Conservation (phyloP, 139 green algal genomes). For the Chlamydomonas schloesseri region DNA sequence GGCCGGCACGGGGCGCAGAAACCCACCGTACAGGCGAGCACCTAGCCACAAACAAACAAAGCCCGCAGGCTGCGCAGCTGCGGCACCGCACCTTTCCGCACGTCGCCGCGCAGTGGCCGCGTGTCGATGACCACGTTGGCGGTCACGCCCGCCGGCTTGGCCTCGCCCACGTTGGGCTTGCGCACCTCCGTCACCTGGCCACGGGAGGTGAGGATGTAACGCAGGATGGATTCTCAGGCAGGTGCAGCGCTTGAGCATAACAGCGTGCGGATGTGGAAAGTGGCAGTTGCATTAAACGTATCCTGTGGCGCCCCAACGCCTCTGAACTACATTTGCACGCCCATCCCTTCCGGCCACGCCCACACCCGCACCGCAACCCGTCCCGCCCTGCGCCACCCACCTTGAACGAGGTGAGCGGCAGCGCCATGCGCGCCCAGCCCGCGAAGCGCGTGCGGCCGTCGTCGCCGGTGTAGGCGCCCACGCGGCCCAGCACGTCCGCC, state of each 20-base stretch:
- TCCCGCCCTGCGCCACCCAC: neutral
- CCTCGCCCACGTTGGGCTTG: slow-evolving; percentile 89
- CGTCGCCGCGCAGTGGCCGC: slow-evolving; percentile 64
- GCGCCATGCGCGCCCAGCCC: slow-evolving; percentile 97
- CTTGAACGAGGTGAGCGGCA: slow-evolving; percentile 76
- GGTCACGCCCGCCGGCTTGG: slow-evolving; percentile 85
- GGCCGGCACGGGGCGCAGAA: no score
- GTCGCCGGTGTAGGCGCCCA: slow-evolving; percentile 73
- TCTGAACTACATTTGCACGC: no score
- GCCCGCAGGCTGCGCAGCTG: no score
- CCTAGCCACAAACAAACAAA: no score
- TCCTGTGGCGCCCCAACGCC: no score
- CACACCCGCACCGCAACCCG: no score
- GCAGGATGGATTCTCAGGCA: no score
- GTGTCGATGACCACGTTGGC: slow-evolving; percentile 85
- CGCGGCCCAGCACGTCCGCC: slow-evolving; percentile 81
- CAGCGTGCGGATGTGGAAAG: no score
- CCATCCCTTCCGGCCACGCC: neutral
- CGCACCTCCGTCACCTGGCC: slow-evolving; percentile 73
- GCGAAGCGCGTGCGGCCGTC: slow-evolving; percentile 68
- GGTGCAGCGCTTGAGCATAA: no score
- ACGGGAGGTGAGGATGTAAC: no score
- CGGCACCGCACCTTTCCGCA: slow-evolving; percentile 51
- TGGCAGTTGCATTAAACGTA: no score
- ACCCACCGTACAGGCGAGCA: no score